phyloP scores from a whole-genome alignment of 139 green algal species.

The Haematococcus lacustris region DNA sequence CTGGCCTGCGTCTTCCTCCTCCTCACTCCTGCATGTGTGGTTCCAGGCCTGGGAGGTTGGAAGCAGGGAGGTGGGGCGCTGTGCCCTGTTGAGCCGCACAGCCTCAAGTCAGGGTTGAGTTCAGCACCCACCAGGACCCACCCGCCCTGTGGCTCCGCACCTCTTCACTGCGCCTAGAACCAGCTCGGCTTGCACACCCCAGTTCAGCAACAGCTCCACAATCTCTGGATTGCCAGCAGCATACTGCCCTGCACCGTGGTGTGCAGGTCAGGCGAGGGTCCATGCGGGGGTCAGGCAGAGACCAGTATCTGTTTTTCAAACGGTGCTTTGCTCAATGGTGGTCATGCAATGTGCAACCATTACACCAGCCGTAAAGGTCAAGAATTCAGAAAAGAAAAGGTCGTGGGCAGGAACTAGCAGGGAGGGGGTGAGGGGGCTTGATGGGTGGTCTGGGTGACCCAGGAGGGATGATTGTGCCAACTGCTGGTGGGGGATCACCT shows the following conservation, averaged over 20 bases:
- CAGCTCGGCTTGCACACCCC: slow-evolving; percentile 41
- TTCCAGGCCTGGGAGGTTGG: neutral
- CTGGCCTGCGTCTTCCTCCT: too few species aligned
- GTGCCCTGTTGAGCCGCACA: neutral
- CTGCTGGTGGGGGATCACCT: slow-evolving; percentile 7
- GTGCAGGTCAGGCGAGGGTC: neutral
- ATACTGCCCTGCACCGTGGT: slow-evolving; percentile 58
- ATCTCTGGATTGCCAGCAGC: slow-evolving; percentile 44
- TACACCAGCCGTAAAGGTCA: neutral
- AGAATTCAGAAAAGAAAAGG: neutral
- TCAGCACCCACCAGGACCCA: neutral
- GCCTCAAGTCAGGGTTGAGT: neutral
- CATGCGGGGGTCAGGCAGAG: neutral
- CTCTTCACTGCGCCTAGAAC: slow-evolving; percentile 32
- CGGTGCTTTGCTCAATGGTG: neutral
- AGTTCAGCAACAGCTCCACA: slow-evolving; percentile 52
- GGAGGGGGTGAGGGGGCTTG: neutral
- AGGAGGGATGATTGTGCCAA: too few species aligned
- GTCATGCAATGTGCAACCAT: neutral
- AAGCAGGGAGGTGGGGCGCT: neutral
- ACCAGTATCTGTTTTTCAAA: neutral
- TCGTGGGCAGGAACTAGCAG: neutral
- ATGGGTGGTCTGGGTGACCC: too few species aligned
- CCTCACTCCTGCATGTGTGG: neutral
- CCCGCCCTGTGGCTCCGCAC: slow-evolving; percentile 1